These are phyloP conservation scores for Salix suchowensis DNA, from an alignment of 345 rosid genomes.

Conservation along the genomic window DNA sequence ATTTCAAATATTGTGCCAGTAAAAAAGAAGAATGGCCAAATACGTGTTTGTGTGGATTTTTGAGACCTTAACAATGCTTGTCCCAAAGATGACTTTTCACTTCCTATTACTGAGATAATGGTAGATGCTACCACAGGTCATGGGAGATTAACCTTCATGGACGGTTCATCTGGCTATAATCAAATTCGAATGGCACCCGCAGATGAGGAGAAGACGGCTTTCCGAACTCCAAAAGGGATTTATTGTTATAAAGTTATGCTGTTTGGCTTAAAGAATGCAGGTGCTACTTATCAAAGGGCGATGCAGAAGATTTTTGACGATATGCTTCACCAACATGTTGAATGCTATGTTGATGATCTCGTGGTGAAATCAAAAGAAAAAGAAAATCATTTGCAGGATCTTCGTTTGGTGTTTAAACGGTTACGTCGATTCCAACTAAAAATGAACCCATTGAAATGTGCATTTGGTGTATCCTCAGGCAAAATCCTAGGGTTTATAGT, in stretches of 20 bases:
- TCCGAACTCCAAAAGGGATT: too few relatives aligned
- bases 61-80: too few relatives aligned
- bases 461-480: background rate
- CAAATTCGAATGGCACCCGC: too few relatives aligned
- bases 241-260: slow-evolving; percentile 3
- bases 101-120: too few relatives aligned
- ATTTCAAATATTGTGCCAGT: too few relatives aligned
- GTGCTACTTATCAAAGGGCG: slow-evolving; percentile 2
- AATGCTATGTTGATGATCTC: slow-evolving; percentile 10
- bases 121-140: too few relatives aligned
- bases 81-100: too few relatives aligned
- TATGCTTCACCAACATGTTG: slow-evolving; percentile 2
- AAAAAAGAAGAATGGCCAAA: too few relatives aligned
- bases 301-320: slow-evolving; percentile 8
- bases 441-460: background rate
- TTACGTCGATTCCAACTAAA: background rate
- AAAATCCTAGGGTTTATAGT: slow-evolving; percentile 5
- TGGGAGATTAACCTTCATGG: too few relatives aligned
- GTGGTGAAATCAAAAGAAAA: background rate
- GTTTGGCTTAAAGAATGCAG: background rate
- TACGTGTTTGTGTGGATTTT: too few relatives aligned
- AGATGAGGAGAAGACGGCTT: too few relatives aligned
- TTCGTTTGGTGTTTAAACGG: background rate
- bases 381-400: background rate
- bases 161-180: too few relatives aligned